Percentiles rank a stretch among this genome's conserved stretches.
Conservation (phyloP, 2,329 filamentous ascomycete genomes). For the Penicillium sp. region DNA sequence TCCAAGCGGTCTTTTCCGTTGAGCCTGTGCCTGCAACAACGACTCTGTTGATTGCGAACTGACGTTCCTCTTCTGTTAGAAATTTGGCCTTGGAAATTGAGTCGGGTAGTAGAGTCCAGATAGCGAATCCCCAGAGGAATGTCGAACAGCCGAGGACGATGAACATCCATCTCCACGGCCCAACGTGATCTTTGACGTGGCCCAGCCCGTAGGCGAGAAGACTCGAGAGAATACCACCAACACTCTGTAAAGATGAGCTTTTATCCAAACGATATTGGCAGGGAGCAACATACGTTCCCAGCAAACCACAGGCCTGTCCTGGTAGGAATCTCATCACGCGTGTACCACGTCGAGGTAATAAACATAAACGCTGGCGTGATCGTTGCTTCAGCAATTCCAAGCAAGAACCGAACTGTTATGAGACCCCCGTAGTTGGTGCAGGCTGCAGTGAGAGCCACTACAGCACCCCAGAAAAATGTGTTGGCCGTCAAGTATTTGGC, state of each 20-base stretch:
- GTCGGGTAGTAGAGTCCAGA: slow-evolving; percentile 54
- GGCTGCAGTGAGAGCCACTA: slow-evolving; percentile 48
- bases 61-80: slow-evolving; percentile 53
- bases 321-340: slow-evolving; percentile 55
- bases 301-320: slow-evolving; percentile 57
- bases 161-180: slow-evolving; percentile 52
- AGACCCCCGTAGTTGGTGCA: slow-evolving; percentile 52
- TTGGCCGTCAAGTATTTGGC: slow-evolving; percentile 37
- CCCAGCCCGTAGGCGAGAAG: slow-evolving; percentile 54
- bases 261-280: neutral
- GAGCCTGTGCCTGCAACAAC: slow-evolving; percentile 53
- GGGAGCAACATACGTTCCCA: slow-evolving; percentile 18
- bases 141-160: slow-evolving; percentile 54
- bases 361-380: slow-evolving; percentile 57
- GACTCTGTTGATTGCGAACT: slow-evolving; percentile 35
- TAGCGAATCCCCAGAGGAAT: slow-evolving; percentile 51
- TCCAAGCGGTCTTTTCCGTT: slow-evolving; percentile 50
- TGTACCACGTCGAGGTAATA: slow-evolving; percentile 57
- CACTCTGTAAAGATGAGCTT: slow-evolving; percentile 13
- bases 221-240: slow-evolving; percentile 23
- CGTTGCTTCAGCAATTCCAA: slow-evolving; percentile 56
- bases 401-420: slow-evolving; percentile 52
- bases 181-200: slow-evolving; percentile 43
- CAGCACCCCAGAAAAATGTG: slow-evolving; percentile 50
- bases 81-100: slow-evolving; percentile 57